Base-by-base conservation (phyloP, 768 basidiomycete species). In the Lentinula edodes region DNA sequence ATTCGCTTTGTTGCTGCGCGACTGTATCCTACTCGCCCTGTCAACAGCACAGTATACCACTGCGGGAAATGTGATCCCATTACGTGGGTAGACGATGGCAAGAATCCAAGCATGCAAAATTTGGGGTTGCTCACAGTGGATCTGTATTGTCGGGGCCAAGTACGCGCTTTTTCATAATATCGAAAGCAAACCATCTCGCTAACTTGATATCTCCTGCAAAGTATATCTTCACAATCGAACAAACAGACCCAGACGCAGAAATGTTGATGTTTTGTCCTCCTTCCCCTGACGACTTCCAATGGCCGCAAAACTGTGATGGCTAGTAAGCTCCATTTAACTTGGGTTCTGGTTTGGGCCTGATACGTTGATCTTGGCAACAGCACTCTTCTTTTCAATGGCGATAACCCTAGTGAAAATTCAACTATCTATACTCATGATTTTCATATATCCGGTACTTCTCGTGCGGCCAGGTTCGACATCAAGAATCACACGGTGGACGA, bases 371-470 rank as follows among this genome's bases (percentile, higher is more conserved):
- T 52, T 48, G 45, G 10, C 6, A 38, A 6, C 61, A 80, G 78
- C 63, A 71, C 66, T 15, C 64, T 81, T 23, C 66, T 70, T 39
- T 79, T 78, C 63, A 71, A 66, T 32, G 70, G 72, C 8, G 52
- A 58, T 13, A 54, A 48, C 20, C 5, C 18, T 13, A 39, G 34
- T 18, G 52, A 38, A 41, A 56, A 73, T 18, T 69, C 65, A 55
- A 73, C 74, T 0, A 65, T 82, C 23, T 87, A 81, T 67, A 80
- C 82, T 18, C 79, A 84, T 7, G 75, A 81, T 63, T 88, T 88
- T 60, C 65, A 63, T 42, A 79, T 86, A 48, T 54, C 68, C 20
- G 59, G 51, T 6, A 63, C 69, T 53, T 61, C 65, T 34, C 66
- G 69, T 41, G 64, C 70, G 43, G 67, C 68, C 38, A 63, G 67